Evolutionary conservation across 345 rosid species (phyloP).

Genomic region (Aurinia saxatilis): DNA sequence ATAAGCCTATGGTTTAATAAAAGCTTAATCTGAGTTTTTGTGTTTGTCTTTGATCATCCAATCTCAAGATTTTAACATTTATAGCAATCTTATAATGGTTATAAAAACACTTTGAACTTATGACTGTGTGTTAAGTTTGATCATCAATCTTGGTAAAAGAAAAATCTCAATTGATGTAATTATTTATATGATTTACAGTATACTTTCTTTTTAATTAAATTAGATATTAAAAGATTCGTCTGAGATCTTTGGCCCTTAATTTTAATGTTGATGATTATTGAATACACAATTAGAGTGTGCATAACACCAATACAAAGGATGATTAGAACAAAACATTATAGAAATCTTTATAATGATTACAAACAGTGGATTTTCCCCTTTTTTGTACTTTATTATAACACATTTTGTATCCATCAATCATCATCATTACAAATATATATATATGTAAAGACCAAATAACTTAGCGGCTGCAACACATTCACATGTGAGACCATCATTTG

Average conservation of each 20-base stretch:
- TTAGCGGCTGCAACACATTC: constrained; percentile 15
- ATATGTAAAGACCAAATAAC: constrained; percentile 9
- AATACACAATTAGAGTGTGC: not conserved
- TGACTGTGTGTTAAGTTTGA: not conserved
- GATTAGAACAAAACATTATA: not conserved
- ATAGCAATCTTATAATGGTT: not conserved
- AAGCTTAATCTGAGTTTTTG: not conserved
- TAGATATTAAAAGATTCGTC: no score
- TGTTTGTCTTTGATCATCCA: not conserved
- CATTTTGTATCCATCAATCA: constrained; percentile 14
- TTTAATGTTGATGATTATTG: no score
- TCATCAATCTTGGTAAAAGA: not conserved
- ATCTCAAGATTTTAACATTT: not conserved
- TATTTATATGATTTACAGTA: no score
- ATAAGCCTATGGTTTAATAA: constrained; percentile 2
- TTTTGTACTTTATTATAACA: constrained; percentile 10
- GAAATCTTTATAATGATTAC: constrained; percentile 21
- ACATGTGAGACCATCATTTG: constrained; percentile 14
- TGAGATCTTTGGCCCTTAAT: no score
- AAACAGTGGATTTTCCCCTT: not conserved
- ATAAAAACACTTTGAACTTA: not conserved
- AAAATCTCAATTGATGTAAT: no score
- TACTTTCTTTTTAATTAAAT: no score
- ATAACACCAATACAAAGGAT: not conserved
- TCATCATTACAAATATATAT: constrained; percentile 22